A percentile compares a stretch with the other conserved stretches of the same genome.
Conservation (phyloP, 176 grass and related monocot species). For the Saccharum officinarum region DNA sequence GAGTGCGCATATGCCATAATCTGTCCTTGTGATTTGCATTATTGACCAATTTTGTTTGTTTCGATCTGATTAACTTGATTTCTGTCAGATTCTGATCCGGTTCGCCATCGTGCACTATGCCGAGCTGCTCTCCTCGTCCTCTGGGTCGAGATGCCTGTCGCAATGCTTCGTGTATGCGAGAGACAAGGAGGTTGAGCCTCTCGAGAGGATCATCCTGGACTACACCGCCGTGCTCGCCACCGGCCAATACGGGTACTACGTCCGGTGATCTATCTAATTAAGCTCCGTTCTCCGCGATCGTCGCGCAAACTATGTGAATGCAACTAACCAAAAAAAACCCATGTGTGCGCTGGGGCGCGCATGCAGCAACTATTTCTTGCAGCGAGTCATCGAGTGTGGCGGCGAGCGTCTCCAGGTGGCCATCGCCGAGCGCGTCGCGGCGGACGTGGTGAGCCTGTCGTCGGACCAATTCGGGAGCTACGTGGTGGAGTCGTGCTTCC, state of each 20-base stretch:
- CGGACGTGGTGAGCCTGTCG: constrained; percentile 2
- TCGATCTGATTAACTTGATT: background rate
- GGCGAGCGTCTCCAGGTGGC: background rate
- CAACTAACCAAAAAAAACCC: background rate
- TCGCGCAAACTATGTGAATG: background rate
- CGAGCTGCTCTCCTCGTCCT: background rate
- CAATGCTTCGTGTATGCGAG: constrained; percentile 15
- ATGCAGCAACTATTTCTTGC: constrained; percentile 51
- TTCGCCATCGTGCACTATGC: background rate
- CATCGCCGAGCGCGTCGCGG: constrained; percentile 14
- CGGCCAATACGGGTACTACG: background rate
- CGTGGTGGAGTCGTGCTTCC: constrained; percentile 51
- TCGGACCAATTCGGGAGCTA: constrained; percentile 35
- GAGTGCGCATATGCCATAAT: too few relatives aligned
- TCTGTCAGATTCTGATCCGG: constrained; percentile 6
- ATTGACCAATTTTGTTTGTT: background rate
- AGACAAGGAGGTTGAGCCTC: background rate
- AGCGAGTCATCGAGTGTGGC: constrained; percentile 15
- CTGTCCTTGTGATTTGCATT: background rate
- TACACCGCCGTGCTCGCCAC: background rate
- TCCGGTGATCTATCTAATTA: background rate
- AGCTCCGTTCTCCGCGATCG: background rate
- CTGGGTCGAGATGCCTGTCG: constrained; percentile 18
- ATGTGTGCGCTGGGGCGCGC: background rate
- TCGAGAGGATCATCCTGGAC: background rate